Conservation (phyloP, 768 basidiomycete species). For the Daedalea quercina region DNA sequence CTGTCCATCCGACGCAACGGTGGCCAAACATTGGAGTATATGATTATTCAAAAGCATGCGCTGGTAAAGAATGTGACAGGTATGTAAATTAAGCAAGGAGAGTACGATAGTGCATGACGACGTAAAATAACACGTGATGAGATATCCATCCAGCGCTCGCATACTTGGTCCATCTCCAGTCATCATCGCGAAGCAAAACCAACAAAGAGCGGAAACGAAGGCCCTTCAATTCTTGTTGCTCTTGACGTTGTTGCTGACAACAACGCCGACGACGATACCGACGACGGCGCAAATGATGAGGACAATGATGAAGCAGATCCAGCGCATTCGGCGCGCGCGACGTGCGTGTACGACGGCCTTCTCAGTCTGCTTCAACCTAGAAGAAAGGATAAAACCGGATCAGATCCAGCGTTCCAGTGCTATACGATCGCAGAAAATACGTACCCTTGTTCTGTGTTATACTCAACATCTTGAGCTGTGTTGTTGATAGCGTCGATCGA, state of each 20-base stretch:
- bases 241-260: slow-evolving; percentile 14
- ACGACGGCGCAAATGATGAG: slow-evolving; percentile 50
- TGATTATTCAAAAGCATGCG: neutral
- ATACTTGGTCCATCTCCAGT: neutral
- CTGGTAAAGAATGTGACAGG: neutral
- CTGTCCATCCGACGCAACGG: too few species aligned
- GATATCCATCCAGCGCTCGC: neutral
- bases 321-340: slow-evolving; percentile 71
- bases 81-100: slow-evolving; percentile 1
- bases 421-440: slow-evolving; percentile 17
- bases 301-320: slow-evolving; percentile 74
- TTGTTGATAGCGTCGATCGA: slow-evolving; percentile 57
- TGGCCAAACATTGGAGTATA: too few species aligned
- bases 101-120: neutral
- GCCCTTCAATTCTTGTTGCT: slow-evolving; percentile 2
- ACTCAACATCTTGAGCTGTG: slow-evolving; percentile 55
- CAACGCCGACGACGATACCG: slow-evolving; percentile 52
- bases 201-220: neutral
- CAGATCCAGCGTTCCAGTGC: neutral
- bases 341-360: slow-evolving; percentile 64
- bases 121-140: too few species aligned
- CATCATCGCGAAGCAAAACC: neutral
- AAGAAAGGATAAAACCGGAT: neutral
- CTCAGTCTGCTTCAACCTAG: slow-evolving; percentile 54
- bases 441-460: slow-evolving; percentile 67